A percentile compares a stretch with the other conserved stretches of the same genome.
phyloP scores from a whole-genome alignment of 305 asterid genomes.

The Fraxinus albicans region DNA sequence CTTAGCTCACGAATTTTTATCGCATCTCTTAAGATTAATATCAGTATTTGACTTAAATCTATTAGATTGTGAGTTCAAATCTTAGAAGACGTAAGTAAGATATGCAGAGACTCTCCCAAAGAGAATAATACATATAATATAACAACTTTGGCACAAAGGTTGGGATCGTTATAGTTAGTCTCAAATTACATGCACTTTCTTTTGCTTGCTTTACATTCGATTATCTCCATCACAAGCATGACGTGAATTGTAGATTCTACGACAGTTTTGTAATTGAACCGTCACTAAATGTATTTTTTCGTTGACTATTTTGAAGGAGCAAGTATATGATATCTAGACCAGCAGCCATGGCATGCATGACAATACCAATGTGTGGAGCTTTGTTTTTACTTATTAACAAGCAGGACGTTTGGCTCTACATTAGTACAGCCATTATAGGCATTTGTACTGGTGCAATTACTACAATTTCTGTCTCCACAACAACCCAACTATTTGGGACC shows the following conservation, averaged over 20 bases:
- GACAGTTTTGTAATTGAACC: neutral
- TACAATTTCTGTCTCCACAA: conserved; percentile 65
- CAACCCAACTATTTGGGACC: conserved; percentile 66
- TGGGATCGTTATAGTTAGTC: too few relatives aligned
- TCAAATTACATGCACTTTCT: too few relatives aligned
- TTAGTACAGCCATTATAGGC: conserved; percentile 67
- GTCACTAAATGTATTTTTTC: neutral
- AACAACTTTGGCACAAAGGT: too few relatives aligned
- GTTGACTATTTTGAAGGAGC: conserved; percentile 30
- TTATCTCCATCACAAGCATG: neutral
- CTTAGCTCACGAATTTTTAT: neutral
- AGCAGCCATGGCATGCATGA: conserved; percentile 57
- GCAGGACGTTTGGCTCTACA: conserved; percentile 33
- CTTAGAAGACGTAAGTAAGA: too few relatives aligned
- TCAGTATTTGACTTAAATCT: too few relatives aligned
- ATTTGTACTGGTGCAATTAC: conserved; percentile 70
- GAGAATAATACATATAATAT: too few relatives aligned
- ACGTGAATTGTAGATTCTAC: neutral
- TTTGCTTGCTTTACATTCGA: too few relatives aligned
- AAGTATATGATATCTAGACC: conserved; percentile 47
- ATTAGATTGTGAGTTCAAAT: too few relatives aligned
- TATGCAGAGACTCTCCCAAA: too few relatives aligned
- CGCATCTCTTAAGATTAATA: neutral
- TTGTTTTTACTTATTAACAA: conserved; percentile 50
- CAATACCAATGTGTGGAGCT: conserved; percentile 71